Base-by-base conservation (phyloP, 1,284 basidiomycete genomes). In the Pisolithus thermaeus region DNA sequence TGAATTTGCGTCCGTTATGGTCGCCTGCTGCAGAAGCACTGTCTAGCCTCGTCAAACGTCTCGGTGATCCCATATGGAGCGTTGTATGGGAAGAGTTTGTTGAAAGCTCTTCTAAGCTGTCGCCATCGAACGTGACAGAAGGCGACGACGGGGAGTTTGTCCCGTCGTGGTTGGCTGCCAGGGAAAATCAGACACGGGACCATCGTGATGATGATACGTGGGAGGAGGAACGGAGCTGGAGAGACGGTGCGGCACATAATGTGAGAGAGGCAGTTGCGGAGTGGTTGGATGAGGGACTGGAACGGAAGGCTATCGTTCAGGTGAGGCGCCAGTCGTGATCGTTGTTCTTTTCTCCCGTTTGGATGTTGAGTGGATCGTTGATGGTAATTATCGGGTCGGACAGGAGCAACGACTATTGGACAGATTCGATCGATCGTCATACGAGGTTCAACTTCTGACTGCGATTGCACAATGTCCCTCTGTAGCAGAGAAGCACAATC, bases 1-100 rank as follows among this genome's bases (percentile, higher is more conserved):
- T 97, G 58, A 93, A 93, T 65, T 73, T 97, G 44, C 80, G 90
- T 32, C 95, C 95, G 0, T 62, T 96, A 11, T 98, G 93, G 88
- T 78, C 80, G 5, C 87, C 93, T n/a, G 81, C 92, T 2, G 78
- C 83, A 16, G 76, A 78, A 7, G 84, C 88, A 0, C 69, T 97
- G 2, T 76, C 80, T 0, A 70, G 74, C 0, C 65, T 93, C 36
- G 70, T 81, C 0, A 72, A 77, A 32, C 70, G 78, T 20, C 83
- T 84, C 55, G 83, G 80, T 0, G 83, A 90, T 56, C 54, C 77
- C 0, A 79, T 92, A 0, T 97, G 94, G 94, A 53, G 61, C 1
- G 64, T 84, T 7, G 59, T 92, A 7, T 92, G 89, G 62, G 64
- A 65, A 1, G 83, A 94, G 61, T 55, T 94, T 35, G 32, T 35